Evolutionary conservation across 2,329 filamentous ascomycete genomes (phyloP), one percentile per base, ranked within the genome.

Genomic region (Colletotrichum sp.): DNA sequence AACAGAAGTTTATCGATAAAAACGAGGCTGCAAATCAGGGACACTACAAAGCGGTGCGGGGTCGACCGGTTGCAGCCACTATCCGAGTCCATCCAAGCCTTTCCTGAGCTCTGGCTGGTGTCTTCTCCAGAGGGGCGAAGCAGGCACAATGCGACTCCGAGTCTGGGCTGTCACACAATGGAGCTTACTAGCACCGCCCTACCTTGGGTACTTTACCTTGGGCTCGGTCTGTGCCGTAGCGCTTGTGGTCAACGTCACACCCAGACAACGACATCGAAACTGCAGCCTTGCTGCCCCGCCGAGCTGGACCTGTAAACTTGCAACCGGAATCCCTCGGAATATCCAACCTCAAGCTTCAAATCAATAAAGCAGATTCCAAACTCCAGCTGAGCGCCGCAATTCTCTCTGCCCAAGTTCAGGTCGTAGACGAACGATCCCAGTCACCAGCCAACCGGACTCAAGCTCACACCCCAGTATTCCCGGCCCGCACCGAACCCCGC

Each of bases 401-500:
- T 21, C 33, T 62, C 8, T 8, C 36, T 34, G 24, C 58, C 34
- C 36, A 8, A 29, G n/a, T 36, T 5, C 16, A 43, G 34, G 5
- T 27, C 43, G 31, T 24, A 38, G 21, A 38, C 47, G 51, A 66
- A n/a, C 33, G 27, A 21, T 66, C 51, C 59, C 24, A 55, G 66
- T 68, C 66, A 16, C 34, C 43, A 54, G 66, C 58, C 66, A 62
- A 55, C 66, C 66, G 62, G 58, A 43, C 29, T 54, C 47, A 47
- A 68, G 66, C 66, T 54, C 36, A 69, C 33, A 54, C 57, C 66
- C 57, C 57, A 69, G 57, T 55, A 61, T 38, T 31, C 43, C 55
- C 68, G 68, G 62, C 68, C 62, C 71, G 55, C 68, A 73, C 62
- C 71, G 72, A 72, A 72, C 68, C 62, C 72, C 69, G 63, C 68